These are phyloP conservation scores for Neonectria neomacrospora DNA, from an alignment of 2,329 filamentous ascomycete genomes.

Conservation along the genomic window DNA sequence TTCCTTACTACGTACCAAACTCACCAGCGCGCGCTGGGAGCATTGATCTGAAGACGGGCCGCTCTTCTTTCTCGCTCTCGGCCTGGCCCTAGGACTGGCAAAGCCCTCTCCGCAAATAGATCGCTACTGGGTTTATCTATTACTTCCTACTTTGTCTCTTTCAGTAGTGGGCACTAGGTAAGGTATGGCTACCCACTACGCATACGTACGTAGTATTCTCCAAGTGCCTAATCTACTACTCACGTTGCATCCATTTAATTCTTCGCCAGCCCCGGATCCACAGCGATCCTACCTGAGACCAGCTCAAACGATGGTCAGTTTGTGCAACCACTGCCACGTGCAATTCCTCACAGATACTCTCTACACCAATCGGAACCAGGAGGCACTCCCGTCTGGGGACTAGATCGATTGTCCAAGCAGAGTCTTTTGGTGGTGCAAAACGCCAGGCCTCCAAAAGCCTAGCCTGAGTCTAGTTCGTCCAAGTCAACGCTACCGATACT, in stretches of 20 bases:
- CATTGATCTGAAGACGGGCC: constrained; percentile 27
- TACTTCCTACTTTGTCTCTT: constrained; percentile 14
- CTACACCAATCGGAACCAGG: constrained; percentile 37
- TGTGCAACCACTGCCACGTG: constrained; percentile 42
- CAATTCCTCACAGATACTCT: constrained; percentile 21
- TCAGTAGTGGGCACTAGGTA: constrained; percentile 5
- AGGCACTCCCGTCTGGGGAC: constrained; percentile 15
- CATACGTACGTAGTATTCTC: background rate
- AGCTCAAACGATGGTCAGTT: constrained; percentile 39
- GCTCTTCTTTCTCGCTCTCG: constrained; percentile 7
- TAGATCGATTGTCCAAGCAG: constrained; percentile 21
- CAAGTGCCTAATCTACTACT: background rate
- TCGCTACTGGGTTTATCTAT: constrained; percentile 4
- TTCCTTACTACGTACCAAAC: constrained; percentile 17
- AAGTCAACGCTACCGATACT: constrained; percentile 8
- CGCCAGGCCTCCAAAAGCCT: constrained; percentile 12
- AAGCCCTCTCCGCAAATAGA: constrained; percentile 12
- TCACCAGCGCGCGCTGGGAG: constrained; percentile 25
- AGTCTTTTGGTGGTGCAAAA: background rate
- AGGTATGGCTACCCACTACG: constrained; percentile 2
- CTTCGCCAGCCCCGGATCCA: constrained; percentile 11
- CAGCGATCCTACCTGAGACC: constrained; percentile 42
- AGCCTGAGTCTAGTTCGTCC: constrained; percentile 18
- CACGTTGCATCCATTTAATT: background rate
- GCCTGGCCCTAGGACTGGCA: background rate